These are phyloP conservation scores for Talaromyces marneffei DNA, from an alignment of 2,329 filamentous ascomycete species.

Conservation along the genomic window DNA sequence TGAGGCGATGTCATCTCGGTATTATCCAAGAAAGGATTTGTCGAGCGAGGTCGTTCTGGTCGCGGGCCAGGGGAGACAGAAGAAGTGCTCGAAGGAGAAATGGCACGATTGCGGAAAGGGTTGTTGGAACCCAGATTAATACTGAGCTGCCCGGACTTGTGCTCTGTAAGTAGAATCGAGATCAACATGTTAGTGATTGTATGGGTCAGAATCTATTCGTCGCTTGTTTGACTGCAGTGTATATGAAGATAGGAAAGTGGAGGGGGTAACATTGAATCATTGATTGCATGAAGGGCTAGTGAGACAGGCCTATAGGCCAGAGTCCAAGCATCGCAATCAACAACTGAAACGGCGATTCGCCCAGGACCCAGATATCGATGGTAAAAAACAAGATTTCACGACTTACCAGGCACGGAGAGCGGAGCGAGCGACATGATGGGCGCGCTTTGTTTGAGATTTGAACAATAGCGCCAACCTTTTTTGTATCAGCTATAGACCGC, in stretches of 20 bases:
- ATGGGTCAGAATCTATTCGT: neutral
- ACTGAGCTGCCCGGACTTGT: constrained; percentile 28
- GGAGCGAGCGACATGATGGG: constrained; percentile 23
- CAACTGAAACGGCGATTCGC: neutral
- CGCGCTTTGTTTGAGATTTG: constrained; percentile 13
- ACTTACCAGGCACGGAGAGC: constrained; percentile 23
- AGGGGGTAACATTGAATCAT: constrained; percentile 1
- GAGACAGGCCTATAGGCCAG: neutral
- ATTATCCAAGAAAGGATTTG: constrained; percentile 58
- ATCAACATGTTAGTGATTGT: neutral
- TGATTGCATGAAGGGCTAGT: neutral
- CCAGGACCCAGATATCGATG: neutral
- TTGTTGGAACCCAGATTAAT: constrained; percentile 43
- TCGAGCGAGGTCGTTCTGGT: constrained; percentile 49
- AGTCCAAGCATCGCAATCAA: neutral
- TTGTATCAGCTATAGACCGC: constrained; percentile 9
- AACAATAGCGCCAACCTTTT: constrained; percentile 6
- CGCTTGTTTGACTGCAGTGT: neutral
- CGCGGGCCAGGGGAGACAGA: constrained; percentile 20
- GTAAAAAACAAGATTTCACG: constrained; percentile 12
- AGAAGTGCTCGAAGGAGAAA: constrained; percentile 33
- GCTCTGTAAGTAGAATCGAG: constrained; percentile 20
- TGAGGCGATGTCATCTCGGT: constrained; percentile 34
- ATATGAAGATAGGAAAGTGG: constrained; percentile 13
- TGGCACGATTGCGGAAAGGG: constrained; percentile 45